phyloP scores from a whole-genome alignment of 805 yeast species.

The Myxozyma neotropica region DNA sequence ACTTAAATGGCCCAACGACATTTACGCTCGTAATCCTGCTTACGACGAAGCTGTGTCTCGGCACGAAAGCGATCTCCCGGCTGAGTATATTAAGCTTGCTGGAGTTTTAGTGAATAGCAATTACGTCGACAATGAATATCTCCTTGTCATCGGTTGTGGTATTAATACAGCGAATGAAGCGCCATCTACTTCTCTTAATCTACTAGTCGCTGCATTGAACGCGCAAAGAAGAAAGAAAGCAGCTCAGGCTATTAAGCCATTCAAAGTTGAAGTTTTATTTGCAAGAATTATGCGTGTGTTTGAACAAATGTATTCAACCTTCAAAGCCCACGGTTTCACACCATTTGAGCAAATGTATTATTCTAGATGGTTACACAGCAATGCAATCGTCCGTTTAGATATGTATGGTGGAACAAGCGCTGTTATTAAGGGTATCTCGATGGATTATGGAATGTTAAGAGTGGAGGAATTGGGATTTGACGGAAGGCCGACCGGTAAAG shows the following conservation, averaged over 20 bases:
- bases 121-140: slow-evolving; percentile 59
- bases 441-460: slow-evolving; percentile 78
- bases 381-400: slow-evolving; percentile 71
- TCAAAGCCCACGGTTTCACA: slow-evolving; percentile 64
- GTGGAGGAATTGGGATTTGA: slow-evolving; percentile 65
- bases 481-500: slow-evolving; percentile 55
- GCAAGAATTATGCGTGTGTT: slow-evolving; percentile 72
- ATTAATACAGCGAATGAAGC: slow-evolving; percentile 80
- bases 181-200: slow-evolving; percentile 87
- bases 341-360: slow-evolving; percentile 75
- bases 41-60: slow-evolving; percentile 33
- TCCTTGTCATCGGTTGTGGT: slow-evolving; percentile 83
- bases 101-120: slow-evolving; percentile 86
- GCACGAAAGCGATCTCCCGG: slow-evolving; percentile 34
- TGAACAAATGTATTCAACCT: slow-evolving; percentile 59
- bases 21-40: slow-evolving; percentile 69
- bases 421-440: slow-evolving; percentile 74
- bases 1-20: slow-evolving; percentile 96
- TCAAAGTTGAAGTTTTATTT: slow-evolving; percentile 53
- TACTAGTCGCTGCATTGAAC: slow-evolving; percentile 66
- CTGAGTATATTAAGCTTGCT: slow-evolving; percentile 65
- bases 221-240: slow-evolving; percentile 51
- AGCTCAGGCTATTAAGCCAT: slow-evolving; percentile 49
- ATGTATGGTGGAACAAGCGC: slow-evolving; percentile 59
- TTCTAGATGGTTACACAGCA: slow-evolving; percentile 79